Conservation (phyloP, 371 early-diverging fungal genomes). For the Apophysomyces variabilis region DNA sequence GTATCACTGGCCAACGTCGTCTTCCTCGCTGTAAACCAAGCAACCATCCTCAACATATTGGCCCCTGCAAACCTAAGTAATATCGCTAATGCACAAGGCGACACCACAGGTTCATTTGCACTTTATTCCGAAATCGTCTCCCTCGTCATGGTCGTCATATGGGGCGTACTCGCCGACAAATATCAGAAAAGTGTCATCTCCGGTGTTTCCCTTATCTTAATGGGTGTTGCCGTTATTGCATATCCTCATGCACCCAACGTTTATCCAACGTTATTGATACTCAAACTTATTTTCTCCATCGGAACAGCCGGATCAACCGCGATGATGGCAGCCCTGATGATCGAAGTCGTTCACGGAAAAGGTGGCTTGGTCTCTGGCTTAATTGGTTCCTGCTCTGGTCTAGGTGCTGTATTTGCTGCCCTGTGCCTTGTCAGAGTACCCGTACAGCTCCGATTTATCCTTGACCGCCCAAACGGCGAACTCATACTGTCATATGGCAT, state of each 20-base stretch:
- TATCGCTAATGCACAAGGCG: constrained; percentile 23
- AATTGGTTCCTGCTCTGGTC: constrained; percentile 57
- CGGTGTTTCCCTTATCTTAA: constrained; percentile 37
- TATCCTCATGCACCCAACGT: constrained; percentile 56
- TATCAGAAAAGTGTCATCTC: constrained; percentile 25
- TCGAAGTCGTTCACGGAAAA: constrained; percentile 54
- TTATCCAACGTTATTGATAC: constrained; percentile 58
- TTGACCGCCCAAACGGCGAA: constrained; percentile 25
- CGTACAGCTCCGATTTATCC: constrained; percentile 19
- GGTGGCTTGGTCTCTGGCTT: constrained; percentile 57
- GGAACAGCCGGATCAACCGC: constrained; percentile 72
- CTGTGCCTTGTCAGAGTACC: constrained; percentile 51
- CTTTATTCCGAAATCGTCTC: constrained; percentile 69
- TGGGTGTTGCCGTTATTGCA: constrained; percentile 52
- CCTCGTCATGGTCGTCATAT: constrained; percentile 38
- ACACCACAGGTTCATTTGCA: constrained; percentile 47
- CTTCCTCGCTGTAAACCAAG: constrained; percentile 37
- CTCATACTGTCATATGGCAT: constrained; percentile 21
- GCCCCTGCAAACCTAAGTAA: constrained; percentile 16
- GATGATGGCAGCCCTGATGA: constrained; percentile 71
- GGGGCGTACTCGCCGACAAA: constrained; percentile 32
- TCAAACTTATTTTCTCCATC: constrained; percentile 59
- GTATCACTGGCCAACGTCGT: constrained; percentile 35
- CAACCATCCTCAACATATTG: constrained; percentile 28
- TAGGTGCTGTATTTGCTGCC: constrained; percentile 57